Evolutionary conservation across 2,329 filamentous ascomycete species (phyloP), one percentile per base, ranked within the genome.

Genomic region (Zymoseptoria ardabiliae): DNA sequence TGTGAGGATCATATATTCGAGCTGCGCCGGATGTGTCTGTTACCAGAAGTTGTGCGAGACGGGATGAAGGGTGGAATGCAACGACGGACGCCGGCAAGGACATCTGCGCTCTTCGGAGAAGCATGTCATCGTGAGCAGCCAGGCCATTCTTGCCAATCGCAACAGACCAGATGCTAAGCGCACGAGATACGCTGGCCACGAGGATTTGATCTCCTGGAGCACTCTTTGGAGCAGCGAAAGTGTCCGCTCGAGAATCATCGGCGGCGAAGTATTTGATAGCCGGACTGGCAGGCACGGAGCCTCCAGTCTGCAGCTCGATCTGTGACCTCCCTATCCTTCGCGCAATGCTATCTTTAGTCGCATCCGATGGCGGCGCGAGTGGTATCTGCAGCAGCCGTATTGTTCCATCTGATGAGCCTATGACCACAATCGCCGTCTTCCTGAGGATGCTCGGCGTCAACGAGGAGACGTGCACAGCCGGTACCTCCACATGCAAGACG

Each of bases 1-100:
- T 74, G 30, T 83, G 78, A 23, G 79, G 80, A 56, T 84, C 81
- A 66, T 83, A 84, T 13, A 86, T 74, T 56, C 83, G 82, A 25
- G 83, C 80, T 50, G 75, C 77, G 5, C 84, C 83, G n/a, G 74
- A 76, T 1, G 76, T 69, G 58, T 85, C 82, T 1, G 79, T 76
- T 6, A 86, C 73, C 8, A 87, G 74, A 10, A 86, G 69, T 51
- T 80, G 63, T 10, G 62, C 58, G 2, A 63, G 65, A 5, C 59
- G 61, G 13, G 63, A 25, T 8, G 66, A 70, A 28, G 69, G 66
- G 50, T 71, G 68, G 50, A 70, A 70, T 17, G 63, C 54, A 5
- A 70, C 23, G 41, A 54, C 62, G n/a, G 13, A 57, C 4, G 56
- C 64, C 1, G 58, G 50, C 3, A 60, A 61, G 10, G 64, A 61